Base-by-base conservation (phyloP, 2,329 filamentous ascomycete genomes). In the Apiospora hydei region DNA sequence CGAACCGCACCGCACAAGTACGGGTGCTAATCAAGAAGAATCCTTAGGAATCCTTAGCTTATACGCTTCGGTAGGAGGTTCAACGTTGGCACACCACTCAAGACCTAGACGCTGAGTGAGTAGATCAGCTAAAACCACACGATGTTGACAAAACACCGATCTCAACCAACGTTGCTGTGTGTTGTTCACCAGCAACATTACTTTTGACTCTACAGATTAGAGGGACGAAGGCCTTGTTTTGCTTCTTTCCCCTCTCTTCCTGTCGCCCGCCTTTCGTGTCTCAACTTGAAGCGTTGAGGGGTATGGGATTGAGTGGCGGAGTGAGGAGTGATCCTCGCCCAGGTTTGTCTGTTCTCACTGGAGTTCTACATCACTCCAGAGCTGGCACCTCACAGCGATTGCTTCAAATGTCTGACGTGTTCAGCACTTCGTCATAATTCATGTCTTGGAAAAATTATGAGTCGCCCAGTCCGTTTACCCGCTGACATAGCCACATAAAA, bases 101-200 rank as follows among this genome's bases (percentile, higher is more conserved):
- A 64, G 34, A 64, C 57, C 57, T n/a, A 41, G 57, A 41, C 57
- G 57, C 34, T 64, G 57, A 64, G 57, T 64, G 53, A 61, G 26
- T 30, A 57, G 26, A 26, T 14, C 51, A 57, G 26, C 21, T 21
- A 26, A 24, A 26, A 24, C 6, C 24, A 14, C 26, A 57, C 51
- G 51, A 34, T 57, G 51, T 30, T 30, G 51, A 18, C 26, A 30
- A 30, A 6, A 18, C 26, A 57, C 34, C 34, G 3, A 61, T 61
- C 53, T 61, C 53, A 38, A 38, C 53, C 53, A 61, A 38, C 18
- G 7, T 64, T 64, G 53, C 38, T 38, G 57, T 64, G 57, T 18
- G 57, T 41, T 41, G 34, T 64, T 64, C 57, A 41, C 30, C 30
- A 21, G 53, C 53, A 38, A 13, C 30, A 61, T 38, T 51, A 7